phyloP scores from a whole-genome alignment of 768 basidiomycete species.

The Podaxis sp. region DNA sequence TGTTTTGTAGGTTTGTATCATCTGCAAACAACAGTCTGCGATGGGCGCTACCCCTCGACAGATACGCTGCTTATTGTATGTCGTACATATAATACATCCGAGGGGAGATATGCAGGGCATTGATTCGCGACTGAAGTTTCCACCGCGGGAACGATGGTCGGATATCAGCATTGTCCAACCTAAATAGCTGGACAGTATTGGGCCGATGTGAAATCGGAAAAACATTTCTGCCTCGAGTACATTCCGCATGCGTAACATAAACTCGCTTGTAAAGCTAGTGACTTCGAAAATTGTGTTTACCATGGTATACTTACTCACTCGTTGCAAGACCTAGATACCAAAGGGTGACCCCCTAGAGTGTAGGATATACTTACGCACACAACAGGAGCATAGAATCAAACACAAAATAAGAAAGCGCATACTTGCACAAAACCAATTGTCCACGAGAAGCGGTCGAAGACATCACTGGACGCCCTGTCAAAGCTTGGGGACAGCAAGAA shows the following conservation, averaged over 20 bases:
- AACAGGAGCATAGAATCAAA: constrained; percentile 15
- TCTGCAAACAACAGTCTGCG: too few species aligned
- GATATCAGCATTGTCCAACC: background rate
- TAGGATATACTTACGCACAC: constrained; percentile 25
- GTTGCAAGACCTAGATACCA: constrained; percentile 3
- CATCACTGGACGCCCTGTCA: constrained; percentile 3
- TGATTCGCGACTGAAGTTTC: too few species aligned
- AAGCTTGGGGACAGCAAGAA: constrained; percentile 13
- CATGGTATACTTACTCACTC: constrained; percentile 15
- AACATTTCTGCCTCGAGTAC: background rate
- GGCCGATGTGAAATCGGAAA: background rate
- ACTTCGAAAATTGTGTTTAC: background rate
- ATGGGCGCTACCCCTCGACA: too few species aligned
- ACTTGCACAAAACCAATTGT: constrained; percentile 18
- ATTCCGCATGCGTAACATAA: constrained; percentile 6
- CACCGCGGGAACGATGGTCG: too few species aligned
- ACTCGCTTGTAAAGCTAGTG: background rate
- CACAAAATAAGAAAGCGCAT: constrained; percentile 15
- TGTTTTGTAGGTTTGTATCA: too few species aligned
- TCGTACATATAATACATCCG: too few species aligned
- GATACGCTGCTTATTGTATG: too few species aligned
- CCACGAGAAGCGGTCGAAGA: constrained; percentile 7
- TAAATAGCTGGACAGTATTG: background rate
- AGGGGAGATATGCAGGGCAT: too few species aligned
- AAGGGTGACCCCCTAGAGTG: background rate